Conservation (phyloP, 108 stramenopile genomes). For the Cyclotella kingstonii region DNA sequence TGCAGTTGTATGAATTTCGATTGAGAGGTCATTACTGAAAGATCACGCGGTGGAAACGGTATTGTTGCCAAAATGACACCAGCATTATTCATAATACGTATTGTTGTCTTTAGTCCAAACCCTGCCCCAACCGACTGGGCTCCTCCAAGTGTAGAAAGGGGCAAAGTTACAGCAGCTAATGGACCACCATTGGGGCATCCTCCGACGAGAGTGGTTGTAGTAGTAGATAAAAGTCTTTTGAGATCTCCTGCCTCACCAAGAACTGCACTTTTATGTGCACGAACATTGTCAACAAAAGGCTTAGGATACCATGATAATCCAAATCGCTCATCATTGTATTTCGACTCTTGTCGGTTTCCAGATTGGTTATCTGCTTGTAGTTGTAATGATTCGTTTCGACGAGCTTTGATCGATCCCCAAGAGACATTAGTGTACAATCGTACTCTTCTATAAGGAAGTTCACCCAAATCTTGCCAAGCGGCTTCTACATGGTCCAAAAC, state of each 20-base stretch:
- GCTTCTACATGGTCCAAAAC: constrained; percentile 46
- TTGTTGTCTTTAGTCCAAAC: constrained; percentile 28
- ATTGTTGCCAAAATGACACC: constrained; percentile 53
- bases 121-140: constrained; percentile 46
- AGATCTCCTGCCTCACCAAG: constrained; percentile 29
- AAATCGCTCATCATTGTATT: constrained; percentile 25
- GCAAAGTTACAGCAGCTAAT: constrained; percentile 67
- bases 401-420: constrained; percentile 43
- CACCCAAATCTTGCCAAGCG: constrained; percentile 78
- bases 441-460: constrained; percentile 79
- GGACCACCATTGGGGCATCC: constrained; percentile 86
- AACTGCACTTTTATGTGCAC: constrained; percentile 30
- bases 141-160: constrained; percentile 39
- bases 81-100: constrained; percentile 72
- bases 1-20: constrained; percentile 20
- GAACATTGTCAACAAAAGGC: constrained; percentile 30
- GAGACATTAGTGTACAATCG: constrained; percentile 60
- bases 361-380: neutral
- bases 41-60: constrained; percentile 55
- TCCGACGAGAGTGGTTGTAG: constrained; percentile 70
- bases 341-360: neutral
- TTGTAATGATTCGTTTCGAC: neutral
- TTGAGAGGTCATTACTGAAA: neutral
- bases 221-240: constrained; percentile 52
- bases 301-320: constrained; percentile 40